A percentile compares a stretch with the other conserved stretches of the same genome.
Conservation (phyloP, 192 early-diverging fungal species). For the Coemansia furcata region DNA sequence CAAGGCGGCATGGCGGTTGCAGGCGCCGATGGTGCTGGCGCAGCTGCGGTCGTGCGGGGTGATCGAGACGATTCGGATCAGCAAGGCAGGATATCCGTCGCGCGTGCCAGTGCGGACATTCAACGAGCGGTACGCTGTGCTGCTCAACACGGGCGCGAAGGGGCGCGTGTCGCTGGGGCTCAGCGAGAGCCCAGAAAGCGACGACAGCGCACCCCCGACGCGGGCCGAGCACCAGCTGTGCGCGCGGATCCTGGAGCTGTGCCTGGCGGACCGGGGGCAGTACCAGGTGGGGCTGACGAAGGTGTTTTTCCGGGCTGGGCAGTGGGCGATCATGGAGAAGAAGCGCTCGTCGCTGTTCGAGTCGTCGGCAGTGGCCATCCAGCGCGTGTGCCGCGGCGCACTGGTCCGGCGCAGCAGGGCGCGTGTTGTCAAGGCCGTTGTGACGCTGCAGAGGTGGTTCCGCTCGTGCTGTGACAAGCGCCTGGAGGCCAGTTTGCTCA, state of each 20-base stretch:
- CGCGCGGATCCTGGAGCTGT: conserved; percentile 57
- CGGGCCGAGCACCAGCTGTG: conserved; percentile 61
- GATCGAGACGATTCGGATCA: conserved; percentile 97
- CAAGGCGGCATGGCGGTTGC: conserved; percentile 86
- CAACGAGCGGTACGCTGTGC: conserved; percentile 68
- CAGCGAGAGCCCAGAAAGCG: neutral
- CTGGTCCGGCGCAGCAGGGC: conserved; percentile 59
- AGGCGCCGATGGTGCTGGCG: conserved; percentile 89
- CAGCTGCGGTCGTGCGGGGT: conserved; percentile 98
- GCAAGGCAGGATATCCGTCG: conserved; percentile 94
- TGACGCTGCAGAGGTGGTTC: conserved; percentile 31
- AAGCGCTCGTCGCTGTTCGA: conserved; percentile 78
- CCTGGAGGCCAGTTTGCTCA: neutral
- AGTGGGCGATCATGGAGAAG: conserved; percentile 72
- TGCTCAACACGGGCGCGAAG: conserved; percentile 7
- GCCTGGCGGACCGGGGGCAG: conserved; percentile 71
- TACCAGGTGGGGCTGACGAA: conserved; percentile 95
- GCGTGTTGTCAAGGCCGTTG: conserved; percentile 38
- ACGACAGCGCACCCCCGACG: conserved; percentile 38
- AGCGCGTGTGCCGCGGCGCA: conserved; percentile 69
- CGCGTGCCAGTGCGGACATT: conserved; percentile 88
- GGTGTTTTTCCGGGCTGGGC: conserved; percentile 98
- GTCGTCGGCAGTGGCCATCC: conserved; percentile 73
- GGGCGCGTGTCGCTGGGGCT: neutral
- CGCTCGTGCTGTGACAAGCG: conserved; percentile 13